Percentiles rank a stretch among this genome's conserved stretches.
These are phyloP conservation scores for Piromyces finnis DNA, from an alignment of 192 early-diverging fungal genomes.

Conservation along the genomic window DNA sequence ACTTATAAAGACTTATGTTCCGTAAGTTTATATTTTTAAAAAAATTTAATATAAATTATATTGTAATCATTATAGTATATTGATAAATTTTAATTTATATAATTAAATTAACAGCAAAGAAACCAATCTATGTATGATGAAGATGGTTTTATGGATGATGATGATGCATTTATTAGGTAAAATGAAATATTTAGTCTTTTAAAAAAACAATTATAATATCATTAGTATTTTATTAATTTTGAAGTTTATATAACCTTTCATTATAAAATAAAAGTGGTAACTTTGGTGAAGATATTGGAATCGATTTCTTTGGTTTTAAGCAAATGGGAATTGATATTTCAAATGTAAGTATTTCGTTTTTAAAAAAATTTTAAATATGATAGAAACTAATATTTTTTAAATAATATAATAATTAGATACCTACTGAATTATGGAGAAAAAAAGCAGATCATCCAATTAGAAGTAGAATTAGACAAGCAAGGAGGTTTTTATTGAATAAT, in stretches of 20 bases:
- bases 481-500: neutral
- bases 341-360: conserved; percentile 21
- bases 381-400: conserved; percentile 1
- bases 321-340: conserved; percentile 69
- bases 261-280: conserved; percentile 17
- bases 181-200: no score
- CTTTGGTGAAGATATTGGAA: conserved; percentile 49
- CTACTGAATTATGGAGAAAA: conserved; percentile 26
- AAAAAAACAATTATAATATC: no score
- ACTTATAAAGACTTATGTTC: conserved; percentile 44
- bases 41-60: no score
- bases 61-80: no score
- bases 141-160: conserved; percentile 6
- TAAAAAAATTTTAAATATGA: no score
- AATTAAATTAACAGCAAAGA: neutral
- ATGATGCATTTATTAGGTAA: conserved; percentile 5
- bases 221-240: no score
- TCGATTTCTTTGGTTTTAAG: conserved; percentile 85
- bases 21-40: neutral
- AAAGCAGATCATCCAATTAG: conserved; percentile 2
- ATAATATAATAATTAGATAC: conserved; percentile 14
- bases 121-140: conserved; percentile 6
- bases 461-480: neutral
- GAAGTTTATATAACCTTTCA: no score
- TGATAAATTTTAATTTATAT: no score